A percentile compares a stretch with the other conserved stretches of the same genome.
Evolutionary conservation across 2,329 filamentous ascomycete species (phyloP).

Genomic region (Cytospora leucostoma): DNA sequence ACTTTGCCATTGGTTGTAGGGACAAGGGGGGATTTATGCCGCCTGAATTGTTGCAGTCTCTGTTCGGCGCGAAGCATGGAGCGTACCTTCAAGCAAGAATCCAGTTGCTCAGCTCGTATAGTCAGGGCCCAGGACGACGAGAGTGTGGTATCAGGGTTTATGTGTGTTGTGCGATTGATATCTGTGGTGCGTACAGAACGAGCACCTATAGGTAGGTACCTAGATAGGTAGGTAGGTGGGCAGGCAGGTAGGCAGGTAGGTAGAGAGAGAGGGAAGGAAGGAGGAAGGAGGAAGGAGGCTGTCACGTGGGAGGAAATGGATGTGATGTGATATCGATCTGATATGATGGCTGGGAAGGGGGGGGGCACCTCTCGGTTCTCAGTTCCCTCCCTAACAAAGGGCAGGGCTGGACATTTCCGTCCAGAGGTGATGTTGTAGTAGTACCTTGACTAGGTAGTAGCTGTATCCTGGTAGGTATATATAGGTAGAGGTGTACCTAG

Average conservation of each 20-base stretch:
- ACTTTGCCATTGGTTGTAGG: neutral
- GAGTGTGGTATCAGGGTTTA: neutral
- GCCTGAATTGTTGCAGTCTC: neutral
- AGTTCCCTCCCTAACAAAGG: no score
- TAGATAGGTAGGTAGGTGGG: no score
- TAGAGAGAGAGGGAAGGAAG: neutral
- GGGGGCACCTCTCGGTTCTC: no score
- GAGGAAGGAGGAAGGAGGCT: neutral
- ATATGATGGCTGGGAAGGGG: no score
- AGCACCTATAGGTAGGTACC: neutral
- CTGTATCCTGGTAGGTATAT: no score
- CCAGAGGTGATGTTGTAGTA: no score
- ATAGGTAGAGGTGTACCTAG: no score
- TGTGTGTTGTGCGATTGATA: neutral
- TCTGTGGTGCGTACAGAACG: neutral
- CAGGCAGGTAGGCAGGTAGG: no score
- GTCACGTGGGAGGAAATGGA: neutral
- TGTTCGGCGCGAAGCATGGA: slow-evolving; percentile 20
- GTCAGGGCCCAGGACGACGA: neutral
- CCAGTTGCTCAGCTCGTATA: slow-evolving; percentile 26
- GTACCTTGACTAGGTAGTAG: no score
- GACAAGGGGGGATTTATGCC: neutral
- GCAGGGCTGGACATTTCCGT: no score
- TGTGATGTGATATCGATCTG: neutral
- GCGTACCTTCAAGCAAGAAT: slow-evolving; percentile 27